phyloP scores from a whole-genome alignment of 306 rosid species.

The Prunus mume region DNA sequence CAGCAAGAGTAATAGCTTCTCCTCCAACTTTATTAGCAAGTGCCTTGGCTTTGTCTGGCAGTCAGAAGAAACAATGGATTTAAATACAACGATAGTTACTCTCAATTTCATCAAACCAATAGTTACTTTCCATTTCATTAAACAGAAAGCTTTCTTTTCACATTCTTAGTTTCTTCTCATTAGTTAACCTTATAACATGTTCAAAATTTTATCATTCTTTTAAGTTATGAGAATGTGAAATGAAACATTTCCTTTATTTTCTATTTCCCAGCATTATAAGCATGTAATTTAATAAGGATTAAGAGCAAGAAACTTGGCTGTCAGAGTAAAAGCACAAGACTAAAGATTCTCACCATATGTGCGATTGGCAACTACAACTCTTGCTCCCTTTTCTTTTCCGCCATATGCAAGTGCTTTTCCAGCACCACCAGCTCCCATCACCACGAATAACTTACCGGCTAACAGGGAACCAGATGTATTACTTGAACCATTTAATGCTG shows the following conservation, averaged over 20 bases:
- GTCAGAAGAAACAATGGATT: neutral
- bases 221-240: too few species aligned
- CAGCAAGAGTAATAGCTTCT: constrained; percentile 45
- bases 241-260: neutral
- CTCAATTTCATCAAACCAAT: too few species aligned
- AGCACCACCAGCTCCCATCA: constrained; percentile 77
- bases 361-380: constrained; percentile 67
- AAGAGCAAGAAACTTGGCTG: neutral
- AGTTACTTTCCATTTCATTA: too few species aligned
- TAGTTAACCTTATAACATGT: too few species aligned
- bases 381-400: constrained; percentile 73
- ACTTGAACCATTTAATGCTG: constrained; percentile 34
- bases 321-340: neutral
- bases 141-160: too few species aligned
- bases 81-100: neutral
- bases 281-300: neutral
- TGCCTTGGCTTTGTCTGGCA: constrained; percentile 52
- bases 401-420: constrained; percentile 78
- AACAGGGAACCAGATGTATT: constrained; percentile 44
- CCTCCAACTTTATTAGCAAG: constrained; percentile 56
- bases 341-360: constrained; percentile 40
- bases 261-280: neutral
- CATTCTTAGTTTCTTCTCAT: too few species aligned
- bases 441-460: constrained; percentile 55
- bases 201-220: too few species aligned